These are phyloP conservation scores for Rubus parviflorus DNA, from an alignment of 306 rosid genomes.

Conservation along the genomic window DNA sequence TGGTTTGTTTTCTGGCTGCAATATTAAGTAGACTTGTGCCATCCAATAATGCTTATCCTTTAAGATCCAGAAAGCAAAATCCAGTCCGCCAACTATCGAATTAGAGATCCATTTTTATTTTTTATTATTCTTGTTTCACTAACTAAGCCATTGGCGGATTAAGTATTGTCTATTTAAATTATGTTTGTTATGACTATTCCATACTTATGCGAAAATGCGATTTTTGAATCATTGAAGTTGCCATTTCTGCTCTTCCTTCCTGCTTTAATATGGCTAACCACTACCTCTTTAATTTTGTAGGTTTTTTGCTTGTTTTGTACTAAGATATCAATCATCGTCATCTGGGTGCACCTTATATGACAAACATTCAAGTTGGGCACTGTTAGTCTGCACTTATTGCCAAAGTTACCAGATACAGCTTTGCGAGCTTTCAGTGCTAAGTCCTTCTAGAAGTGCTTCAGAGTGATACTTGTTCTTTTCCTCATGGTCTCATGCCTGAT, in stretches of 20 bases:
- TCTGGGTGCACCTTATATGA: background rate
- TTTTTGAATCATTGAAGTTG: background rate
- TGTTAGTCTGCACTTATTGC: slow-evolving; percentile 17
- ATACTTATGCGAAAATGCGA: background rate
- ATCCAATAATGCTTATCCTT: background rate
- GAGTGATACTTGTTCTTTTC: background rate
- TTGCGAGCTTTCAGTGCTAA: background rate
- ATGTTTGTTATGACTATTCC: background rate
- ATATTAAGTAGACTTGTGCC: background rate
- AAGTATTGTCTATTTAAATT: background rate
- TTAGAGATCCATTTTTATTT: background rate
- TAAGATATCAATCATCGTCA: background rate
- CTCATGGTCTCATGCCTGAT: background rate
- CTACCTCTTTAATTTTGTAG: slow-evolving; percentile 14
- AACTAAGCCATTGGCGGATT: background rate
- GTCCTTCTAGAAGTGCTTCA: slow-evolving; percentile 12
- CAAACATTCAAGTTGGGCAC: background rate
- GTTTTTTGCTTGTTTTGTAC: background rate
- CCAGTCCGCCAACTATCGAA: background rate
- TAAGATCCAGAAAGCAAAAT: background rate
- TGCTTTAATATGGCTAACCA: slow-evolving; percentile 4
- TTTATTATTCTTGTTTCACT: background rate
- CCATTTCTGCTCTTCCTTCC: background rate
- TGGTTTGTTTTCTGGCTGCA: background rate
- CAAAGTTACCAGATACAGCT: slow-evolving; percentile 35